Evolutionary conservation across 139 green algal species (phyloP).

Genomic region (Micractinium sp.): DNA sequence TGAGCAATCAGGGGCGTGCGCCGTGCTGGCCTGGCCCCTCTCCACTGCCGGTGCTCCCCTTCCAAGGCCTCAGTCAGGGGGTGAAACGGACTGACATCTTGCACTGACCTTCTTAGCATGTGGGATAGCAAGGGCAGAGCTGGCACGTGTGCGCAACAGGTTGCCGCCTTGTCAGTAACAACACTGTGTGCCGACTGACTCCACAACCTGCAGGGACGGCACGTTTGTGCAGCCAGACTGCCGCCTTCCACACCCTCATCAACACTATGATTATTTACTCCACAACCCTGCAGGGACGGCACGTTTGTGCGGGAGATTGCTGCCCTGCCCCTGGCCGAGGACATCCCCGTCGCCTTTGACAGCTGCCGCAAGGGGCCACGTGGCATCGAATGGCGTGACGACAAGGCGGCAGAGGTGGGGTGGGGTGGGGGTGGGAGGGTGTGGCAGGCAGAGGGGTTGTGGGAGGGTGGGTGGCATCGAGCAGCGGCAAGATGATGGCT

Average conservation of each 20-base stretch:
- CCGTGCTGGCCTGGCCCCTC: too few relatives aligned
- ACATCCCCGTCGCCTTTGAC: constrained; percentile 97
- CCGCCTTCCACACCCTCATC: background rate
- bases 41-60: too few relatives aligned
- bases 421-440: background rate
- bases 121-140: too few relatives aligned
- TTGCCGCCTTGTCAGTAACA: background rate
- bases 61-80: too few relatives aligned
- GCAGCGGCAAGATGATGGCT: too few relatives aligned
- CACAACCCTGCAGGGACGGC: constrained; percentile 24
- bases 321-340: constrained; percentile 89
- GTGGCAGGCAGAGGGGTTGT: background rate
- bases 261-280: background rate
- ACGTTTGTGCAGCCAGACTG: background rate
- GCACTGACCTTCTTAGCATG: too few relatives aligned
- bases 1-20: too few relatives aligned
- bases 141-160: background rate
- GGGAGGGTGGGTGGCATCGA: background rate
- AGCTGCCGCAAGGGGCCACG: constrained; percentile 79
- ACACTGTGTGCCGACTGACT: background rate
- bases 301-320: constrained; percentile 78
- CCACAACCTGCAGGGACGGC: too few relatives aligned
- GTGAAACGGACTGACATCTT: too few relatives aligned
- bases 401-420: constrained; percentile 80
- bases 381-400: constrained; percentile 86